A percentile compares a stretch with the other conserved stretches of the same genome.
phyloP scores from a whole-genome alignment of 2,329 filamentous ascomycete species.

The Alternaria longipes region DNA sequence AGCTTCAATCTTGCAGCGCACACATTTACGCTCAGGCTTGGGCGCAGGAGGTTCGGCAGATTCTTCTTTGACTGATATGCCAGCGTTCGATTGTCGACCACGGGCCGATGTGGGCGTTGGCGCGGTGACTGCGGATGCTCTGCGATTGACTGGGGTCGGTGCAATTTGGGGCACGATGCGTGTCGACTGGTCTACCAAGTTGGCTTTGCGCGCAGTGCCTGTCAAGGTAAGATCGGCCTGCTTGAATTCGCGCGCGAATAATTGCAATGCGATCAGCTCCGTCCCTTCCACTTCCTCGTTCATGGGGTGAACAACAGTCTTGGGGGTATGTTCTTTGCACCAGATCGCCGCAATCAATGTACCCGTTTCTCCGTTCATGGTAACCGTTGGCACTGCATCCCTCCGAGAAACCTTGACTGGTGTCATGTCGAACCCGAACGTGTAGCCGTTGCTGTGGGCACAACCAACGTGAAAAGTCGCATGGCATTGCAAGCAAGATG shows the following conservation, averaged over 20 bases:
- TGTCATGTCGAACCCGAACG: conserved; percentile 87
- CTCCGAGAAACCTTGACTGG: conserved; percentile 89
- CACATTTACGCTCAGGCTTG: conserved; percentile 52
- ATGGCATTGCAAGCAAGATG: conserved; percentile 80
- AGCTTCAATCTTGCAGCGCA: conserved; percentile 67
- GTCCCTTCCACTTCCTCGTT: conserved; percentile 75
- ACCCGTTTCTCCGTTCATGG: conserved; percentile 81
- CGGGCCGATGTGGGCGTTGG: conserved; percentile 47
- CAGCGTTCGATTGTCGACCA: conserved; percentile 48
- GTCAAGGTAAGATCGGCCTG: conserved; percentile 91
- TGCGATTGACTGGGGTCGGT: conserved; percentile 45
- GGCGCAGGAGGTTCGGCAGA: conserved; percentile 41
- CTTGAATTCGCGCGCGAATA: conserved; percentile 90
- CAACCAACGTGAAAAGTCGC: conserved; percentile 84
- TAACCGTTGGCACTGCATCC: conserved; percentile 82
- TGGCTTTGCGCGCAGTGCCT: conserved; percentile 92
- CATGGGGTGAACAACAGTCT: conserved; percentile 79
- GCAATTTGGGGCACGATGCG: conserved; percentile 51
- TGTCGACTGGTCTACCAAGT: conserved; percentile 74
- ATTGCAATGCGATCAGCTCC: conserved; percentile 82
- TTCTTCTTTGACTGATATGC: conserved; percentile 50
- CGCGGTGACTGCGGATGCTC: conserved; percentile 52
- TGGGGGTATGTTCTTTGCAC: conserved; percentile 85
- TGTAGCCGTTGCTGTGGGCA: conserved; percentile 82
- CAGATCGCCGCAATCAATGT: conserved; percentile 86